phyloP scores from a whole-genome alignment of 2,329 filamentous ascomycete species.

The Exserohilum rostratum region DNA sequence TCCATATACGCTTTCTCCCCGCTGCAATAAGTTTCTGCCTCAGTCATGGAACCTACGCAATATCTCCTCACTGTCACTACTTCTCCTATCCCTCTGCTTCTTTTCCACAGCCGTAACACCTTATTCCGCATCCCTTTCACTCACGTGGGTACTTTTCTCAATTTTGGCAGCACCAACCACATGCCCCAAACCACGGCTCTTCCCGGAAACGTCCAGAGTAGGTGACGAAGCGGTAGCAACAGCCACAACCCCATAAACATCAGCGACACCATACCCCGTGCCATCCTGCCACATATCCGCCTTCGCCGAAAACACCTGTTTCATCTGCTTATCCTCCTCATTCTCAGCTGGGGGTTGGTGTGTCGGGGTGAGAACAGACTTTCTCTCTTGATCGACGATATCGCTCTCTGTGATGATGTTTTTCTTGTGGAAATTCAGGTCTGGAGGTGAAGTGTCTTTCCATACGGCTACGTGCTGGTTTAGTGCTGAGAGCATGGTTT shows the following conservation, averaged over 20 bases:
- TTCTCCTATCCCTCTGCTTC: too few species aligned
- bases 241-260: constrained; percentile 14
- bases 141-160: too few species aligned
- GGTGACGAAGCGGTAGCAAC: neutral
- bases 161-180: too few species aligned
- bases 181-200: too few species aligned
- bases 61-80: too few species aligned
- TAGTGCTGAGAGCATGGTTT: constrained; percentile 19
- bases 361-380: neutral
- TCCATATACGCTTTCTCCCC: too few species aligned
- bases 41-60: too few species aligned
- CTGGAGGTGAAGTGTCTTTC: constrained; percentile 13
- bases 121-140: too few species aligned
- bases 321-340: constrained; percentile 16
- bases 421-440: constrained; percentile 1
- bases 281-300: constrained; percentile 31
- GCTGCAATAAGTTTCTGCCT: too few species aligned
- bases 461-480: constrained; percentile 23
- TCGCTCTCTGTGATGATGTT: too few species aligned
- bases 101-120: too few species aligned
- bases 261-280: constrained; percentile 20
- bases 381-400: neutral
- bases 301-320: constrained; percentile 16
- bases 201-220: too few species aligned
- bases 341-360: neutral